Evolutionary conservation across 129 eudicot species (phyloP).

Genomic region (Ambrosia artemisiifolia): DNA sequence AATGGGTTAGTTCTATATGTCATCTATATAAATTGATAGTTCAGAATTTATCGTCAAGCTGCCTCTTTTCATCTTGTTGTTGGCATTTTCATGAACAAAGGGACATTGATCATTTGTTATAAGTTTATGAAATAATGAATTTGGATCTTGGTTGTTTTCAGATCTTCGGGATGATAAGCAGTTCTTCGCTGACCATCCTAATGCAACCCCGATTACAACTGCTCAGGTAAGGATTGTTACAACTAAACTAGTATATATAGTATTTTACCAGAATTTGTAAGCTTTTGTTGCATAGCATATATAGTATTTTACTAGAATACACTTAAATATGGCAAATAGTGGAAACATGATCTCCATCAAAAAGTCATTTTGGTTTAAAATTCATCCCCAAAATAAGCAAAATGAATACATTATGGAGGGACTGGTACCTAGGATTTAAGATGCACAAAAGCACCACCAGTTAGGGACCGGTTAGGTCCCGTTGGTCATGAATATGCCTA

Average conservation of each 20-base stretch:
- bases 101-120: background rate
- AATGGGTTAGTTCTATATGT: constrained; percentile 34
- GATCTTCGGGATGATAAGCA: constrained; percentile 56
- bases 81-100: background rate
- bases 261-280: background rate
- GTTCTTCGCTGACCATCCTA: constrained; percentile 55
- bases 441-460: too few relatives aligned
- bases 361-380: background rate
- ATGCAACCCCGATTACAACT: constrained; percentile 50
- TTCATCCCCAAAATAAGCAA: background rate
- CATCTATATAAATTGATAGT: background rate
- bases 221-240: constrained; percentile 42
- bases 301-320: background rate
- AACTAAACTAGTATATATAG: background rate
- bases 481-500: too few relatives aligned
- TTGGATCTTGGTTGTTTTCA: constrained; percentile 20
- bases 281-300: background rate
- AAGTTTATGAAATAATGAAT: constrained; percentile 3
- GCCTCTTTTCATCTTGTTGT: background rate
- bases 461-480: too few relatives aligned
- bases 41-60: background rate
- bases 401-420: background rate
- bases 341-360: background rate
- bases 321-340: background rate
- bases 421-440: background rate